Percentiles rank a stretch among this genome's conserved stretches.
These are phyloP conservation scores for Fusarium coffeatum DNA, from an alignment of 2,329 filamentous ascomycete genomes.

Conservation along the genomic window DNA sequence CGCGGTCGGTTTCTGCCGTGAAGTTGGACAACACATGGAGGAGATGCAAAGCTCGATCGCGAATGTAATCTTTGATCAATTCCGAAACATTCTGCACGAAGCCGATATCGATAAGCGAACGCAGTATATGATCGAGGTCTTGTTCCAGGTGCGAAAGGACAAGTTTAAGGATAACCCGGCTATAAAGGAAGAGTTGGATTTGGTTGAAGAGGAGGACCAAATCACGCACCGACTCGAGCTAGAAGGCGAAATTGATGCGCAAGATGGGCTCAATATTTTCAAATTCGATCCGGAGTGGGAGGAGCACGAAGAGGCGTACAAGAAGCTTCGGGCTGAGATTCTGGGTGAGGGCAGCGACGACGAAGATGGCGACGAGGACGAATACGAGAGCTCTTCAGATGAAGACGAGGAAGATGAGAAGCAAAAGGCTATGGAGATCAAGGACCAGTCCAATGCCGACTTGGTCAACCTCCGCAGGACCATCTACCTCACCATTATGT, in stretches of 20 bases:
- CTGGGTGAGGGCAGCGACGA: conserved; percentile 91
- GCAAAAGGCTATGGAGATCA: conserved; percentile 90
- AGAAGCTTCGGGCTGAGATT: conserved; percentile 91
- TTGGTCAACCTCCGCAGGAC: conserved; percentile 92
- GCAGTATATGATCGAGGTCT: conserved; percentile 99
- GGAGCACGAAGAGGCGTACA: conserved; percentile 90
- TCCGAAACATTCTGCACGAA: conserved; percentile 94
- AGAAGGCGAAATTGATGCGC: conserved; percentile 84
- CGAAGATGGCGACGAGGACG: conserved; percentile 72
- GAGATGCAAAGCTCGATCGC: conserved; percentile 93
- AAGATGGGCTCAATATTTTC: conserved; percentile 94
- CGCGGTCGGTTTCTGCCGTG: conserved; percentile 90
- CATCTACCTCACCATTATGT: conserved; percentile 98
- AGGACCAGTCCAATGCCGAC: conserved; percentile 96
- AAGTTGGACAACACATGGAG: conserved; percentile 93
- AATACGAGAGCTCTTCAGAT: conserved; percentile 75
- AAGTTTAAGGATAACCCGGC: conserved; percentile 95
- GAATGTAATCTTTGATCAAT: conserved; percentile 93
- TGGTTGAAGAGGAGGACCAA: conserved; percentile 98
- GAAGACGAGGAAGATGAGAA: conserved; percentile 80
- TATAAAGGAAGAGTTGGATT: conserved; percentile 89
- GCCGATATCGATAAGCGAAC: conserved; percentile 96
- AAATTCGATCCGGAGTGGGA: conserved; percentile 93
- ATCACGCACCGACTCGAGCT: conserved; percentile 89
- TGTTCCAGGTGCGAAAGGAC: conserved; percentile 97